Evolutionary conservation across 2,329 filamentous ascomycete species (phyloP).

Genomic region (Venturia effusa): DNA sequence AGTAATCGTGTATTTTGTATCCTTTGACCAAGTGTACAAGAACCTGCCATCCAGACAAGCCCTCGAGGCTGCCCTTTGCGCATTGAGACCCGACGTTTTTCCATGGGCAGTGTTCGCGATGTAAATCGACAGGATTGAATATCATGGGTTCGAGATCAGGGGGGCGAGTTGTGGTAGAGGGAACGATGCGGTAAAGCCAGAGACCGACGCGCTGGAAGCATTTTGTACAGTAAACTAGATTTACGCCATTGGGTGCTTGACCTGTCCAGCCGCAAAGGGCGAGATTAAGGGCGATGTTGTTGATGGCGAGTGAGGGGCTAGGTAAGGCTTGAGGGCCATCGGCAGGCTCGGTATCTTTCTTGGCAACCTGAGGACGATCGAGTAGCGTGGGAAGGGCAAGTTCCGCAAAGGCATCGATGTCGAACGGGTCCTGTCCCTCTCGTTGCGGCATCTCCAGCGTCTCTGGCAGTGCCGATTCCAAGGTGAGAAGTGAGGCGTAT

Average conservation of each 20-base stretch:
- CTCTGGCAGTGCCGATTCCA: conserved; percentile 22
- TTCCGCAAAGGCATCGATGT: conserved; percentile 7
- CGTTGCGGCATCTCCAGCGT: neutral
- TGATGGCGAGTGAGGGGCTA: neutral
- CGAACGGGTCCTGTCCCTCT: neutral
- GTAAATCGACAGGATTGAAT: conserved; percentile 26
- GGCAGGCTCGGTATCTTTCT: neutral
- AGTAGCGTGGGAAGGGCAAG: neutral
- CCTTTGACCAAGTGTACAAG: neutral
- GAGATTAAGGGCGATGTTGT: conserved; percentile 20
- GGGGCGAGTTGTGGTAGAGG: neutral
- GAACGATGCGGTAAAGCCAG: conserved; percentile 61
- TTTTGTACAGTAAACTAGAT: conserved; percentile 68
- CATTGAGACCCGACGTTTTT: conserved; percentile 24
- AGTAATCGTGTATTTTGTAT: neutral
- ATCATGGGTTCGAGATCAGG: conserved; percentile 22
- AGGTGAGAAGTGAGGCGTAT: conserved; percentile 28
- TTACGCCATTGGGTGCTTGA: conserved; percentile 50
- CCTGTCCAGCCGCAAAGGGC: conserved; percentile 39
- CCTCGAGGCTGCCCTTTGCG: neutral
- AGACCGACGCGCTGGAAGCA: conserved; percentile 83
- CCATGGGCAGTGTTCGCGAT: conserved; percentile 32
- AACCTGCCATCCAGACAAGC: conserved; percentile 10
- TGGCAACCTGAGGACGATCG: neutral
- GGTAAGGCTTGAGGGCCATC: neutral